Percentiles rank a stretch among this genome's conserved stretches.
Conservation (phyloP, 768 basidiomycete species). For the Xerocomus brunneocitrinus region DNA sequence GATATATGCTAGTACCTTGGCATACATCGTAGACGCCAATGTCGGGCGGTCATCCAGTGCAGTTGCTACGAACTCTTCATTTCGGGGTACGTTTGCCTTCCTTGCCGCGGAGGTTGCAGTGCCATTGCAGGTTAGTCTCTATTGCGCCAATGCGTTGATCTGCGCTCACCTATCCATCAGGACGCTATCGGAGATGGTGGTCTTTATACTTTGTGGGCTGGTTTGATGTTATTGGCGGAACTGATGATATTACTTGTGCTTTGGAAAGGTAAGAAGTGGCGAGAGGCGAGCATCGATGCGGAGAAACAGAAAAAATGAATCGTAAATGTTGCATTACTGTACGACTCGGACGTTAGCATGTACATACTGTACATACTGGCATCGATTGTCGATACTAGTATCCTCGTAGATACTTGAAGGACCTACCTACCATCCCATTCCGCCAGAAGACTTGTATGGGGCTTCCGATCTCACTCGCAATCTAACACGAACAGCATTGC, state of each 20-base stretch:
- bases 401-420: no score
- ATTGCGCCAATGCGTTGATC: not conserved
- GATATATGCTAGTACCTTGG: constrained; percentile 68
- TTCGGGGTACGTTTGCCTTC: constrained; percentile 67
- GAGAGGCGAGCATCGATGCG: constrained; percentile 43
- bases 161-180: constrained; percentile 28
- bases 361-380: not conserved
- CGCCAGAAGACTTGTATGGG: no score
- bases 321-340: not conserved
- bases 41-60: constrained; percentile 75
- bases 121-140: constrained; percentile 50
- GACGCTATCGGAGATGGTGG: constrained; percentile 77
- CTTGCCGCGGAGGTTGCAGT: constrained; percentile 70
- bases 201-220: constrained; percentile 66
- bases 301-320: constrained; percentile 31
- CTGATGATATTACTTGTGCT: constrained; percentile 56
- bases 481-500: no score
- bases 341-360: no score
- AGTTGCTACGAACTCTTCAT: constrained; percentile 69
- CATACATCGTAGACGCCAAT: constrained; percentile 88
- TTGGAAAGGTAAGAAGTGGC: constrained; percentile 60
- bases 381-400: not conserved
- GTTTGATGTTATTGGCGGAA: constrained; percentile 51
- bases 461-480: no score
- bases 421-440: no score